Evolutionary conservation across 345 rosid genomes (phyloP), one percentile per base, ranked within the genome.

Genomic region (Alliaria petiolata): DNA sequence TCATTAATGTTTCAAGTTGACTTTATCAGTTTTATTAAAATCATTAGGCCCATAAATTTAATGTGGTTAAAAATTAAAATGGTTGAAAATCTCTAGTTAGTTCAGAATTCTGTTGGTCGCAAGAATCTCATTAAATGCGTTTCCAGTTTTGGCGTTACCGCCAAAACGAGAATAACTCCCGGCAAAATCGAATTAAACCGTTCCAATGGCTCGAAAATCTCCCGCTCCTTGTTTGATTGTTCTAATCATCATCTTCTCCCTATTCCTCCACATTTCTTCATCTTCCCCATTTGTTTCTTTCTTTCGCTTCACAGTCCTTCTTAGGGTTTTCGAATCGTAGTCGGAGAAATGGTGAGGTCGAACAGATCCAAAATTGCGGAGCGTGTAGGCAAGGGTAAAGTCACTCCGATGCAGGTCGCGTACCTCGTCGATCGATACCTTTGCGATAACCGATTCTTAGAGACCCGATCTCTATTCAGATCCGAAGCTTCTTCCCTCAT

Each of bases 351-450:
- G 98, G 85, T 82, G 78, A 89, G 71, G 78, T 86, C 83, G 45
- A 70, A 65, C 76, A 84, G 72, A 76, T 64, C 85, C n/a, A 91
- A 79, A 72, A 81, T 59, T 8, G 10, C 76, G 0, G 88, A 79
- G 0, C 69, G 74, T 13, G 30, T 83, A 12, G 96, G 89, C 28
- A 89, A 85, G 15, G 97, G 96, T 6, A 86, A 91, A 74, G 93
- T 95, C 0, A 91, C 95, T n/a, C 99, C 93, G 0, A 76, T 85
- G 14, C 99, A 95, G 61, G 81, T 91, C 46, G 98, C 99, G 0
- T 91, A 83, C 83, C 85, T 95, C 54, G 95, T 91, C 0, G 99
- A 95, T 74, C 88, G 93, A 0, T 95, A 91, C 79, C 99, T 95
- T 55, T 81, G 73, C 53, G 97, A 95, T 49, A 89, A 85, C 78